These are phyloP conservation scores for Aureobasidium sp. DNA, from an alignment of 2,329 filamentous ascomycete species.

Conservation along the genomic window DNA sequence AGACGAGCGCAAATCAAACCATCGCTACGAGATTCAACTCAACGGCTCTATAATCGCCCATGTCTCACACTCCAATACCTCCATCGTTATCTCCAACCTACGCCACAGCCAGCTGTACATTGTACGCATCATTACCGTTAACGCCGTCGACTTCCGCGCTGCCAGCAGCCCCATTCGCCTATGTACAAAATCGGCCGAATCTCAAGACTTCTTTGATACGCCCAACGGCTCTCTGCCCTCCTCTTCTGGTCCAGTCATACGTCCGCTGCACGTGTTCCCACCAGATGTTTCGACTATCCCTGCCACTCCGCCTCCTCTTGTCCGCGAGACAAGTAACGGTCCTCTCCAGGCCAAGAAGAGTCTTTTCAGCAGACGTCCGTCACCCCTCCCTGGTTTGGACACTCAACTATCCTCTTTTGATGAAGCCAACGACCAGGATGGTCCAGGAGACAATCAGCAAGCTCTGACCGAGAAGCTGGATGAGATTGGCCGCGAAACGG, in stretches of 20 bases:
- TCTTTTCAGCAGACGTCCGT: constrained; percentile 66
- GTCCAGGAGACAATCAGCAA: constrained; percentile 56
- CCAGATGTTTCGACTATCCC: constrained; percentile 8
- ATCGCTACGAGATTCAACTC: constrained; percentile 85
- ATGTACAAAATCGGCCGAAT: constrained; percentile 50
- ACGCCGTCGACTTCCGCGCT: constrained; percentile 84
- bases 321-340: constrained; percentile 56
- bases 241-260: constrained; percentile 14
- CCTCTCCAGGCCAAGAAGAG: constrained; percentile 50
- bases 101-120: constrained; percentile 87
- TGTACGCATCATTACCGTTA: constrained; percentile 84
- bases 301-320: constrained; percentile 44
- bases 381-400: constrained; percentile 41
- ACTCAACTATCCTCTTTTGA: constrained; percentile 29
- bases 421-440: constrained; percentile 41
- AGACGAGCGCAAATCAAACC: constrained; percentile 50
- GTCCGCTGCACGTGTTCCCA: constrained; percentile 12
- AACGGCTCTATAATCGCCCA: constrained; percentile 80
- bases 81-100: constrained; percentile 84
- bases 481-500: constrained; percentile 70
- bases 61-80: constrained; percentile 69
- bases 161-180: constrained; percentile 79
- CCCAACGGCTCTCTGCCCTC: constrained; percentile 32
- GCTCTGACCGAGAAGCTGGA: constrained; percentile 78
- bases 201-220: constrained; percentile 39